Evolutionary conservation across 257 asterid genomes (phyloP).

Genomic region (Ehretia macrophylla): DNA sequence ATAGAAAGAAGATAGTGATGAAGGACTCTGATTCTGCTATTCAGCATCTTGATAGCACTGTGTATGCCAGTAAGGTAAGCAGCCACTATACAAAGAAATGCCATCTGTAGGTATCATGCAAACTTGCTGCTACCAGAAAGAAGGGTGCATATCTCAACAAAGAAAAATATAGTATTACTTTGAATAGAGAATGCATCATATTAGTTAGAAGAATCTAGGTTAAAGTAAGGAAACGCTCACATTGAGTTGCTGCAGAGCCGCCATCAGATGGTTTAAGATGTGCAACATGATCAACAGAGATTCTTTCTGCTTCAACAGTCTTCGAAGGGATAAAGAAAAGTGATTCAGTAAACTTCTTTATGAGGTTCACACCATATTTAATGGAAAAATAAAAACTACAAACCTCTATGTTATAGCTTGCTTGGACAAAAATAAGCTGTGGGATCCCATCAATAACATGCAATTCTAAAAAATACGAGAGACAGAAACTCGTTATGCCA

Average conservation of each 20-base stretch:
- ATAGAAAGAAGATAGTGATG: slow-evolving; percentile 83
- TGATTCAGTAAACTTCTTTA: not conserved
- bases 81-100: slow-evolving; percentile 53
- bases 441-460: slow-evolving; percentile 94
- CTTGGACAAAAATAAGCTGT: slow-evolving; percentile 83
- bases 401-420: slow-evolving; percentile 94
- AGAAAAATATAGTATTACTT: no score
- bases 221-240: slow-evolving; percentile 35
- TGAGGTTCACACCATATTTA: slow-evolving; percentile 9
- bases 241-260: slow-evolving; percentile 97
- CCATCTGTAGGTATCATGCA: slow-evolving; percentile 1
- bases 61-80: slow-evolving; percentile 97
- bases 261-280: slow-evolving; percentile 98
- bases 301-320: slow-evolving; percentile 99
- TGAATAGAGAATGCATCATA: no score
- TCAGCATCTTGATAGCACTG: slow-evolving; percentile 94
- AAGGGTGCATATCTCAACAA: no score
- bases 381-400: slow-evolving; percentile 11
- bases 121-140: no score
- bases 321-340: slow-evolving; percentile 21
- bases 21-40: slow-evolving; percentile 83
- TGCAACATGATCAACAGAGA: slow-evolving; percentile 97
- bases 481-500: not conserved
- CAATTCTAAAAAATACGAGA: slow-evolving; percentile 51
- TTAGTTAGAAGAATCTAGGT: no score